Evolutionary conservation across 768 basidiomycete genomes (phyloP), one percentile per base, ranked within the genome.

Genomic region (Daedalea quercina): DNA sequence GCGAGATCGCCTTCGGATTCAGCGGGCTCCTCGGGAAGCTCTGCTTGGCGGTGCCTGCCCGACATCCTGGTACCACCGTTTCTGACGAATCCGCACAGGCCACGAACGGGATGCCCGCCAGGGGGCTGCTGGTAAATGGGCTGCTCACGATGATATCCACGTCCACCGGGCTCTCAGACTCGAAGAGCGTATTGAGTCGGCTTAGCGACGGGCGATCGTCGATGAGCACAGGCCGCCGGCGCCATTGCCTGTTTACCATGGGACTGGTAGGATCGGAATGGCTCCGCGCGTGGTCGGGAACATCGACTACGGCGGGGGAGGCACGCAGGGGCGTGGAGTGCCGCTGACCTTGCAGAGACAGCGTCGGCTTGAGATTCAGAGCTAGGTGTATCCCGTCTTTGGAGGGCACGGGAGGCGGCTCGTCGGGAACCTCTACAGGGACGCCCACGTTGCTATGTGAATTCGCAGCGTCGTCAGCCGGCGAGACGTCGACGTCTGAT

Each of bases 1-100:
- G 50, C 86, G 84, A 35, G n/a, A n/a, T n/a, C 72, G 68, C 51
- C 85, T 82, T 35, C 83, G 63, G 22, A 80, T 56, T 89, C 79
- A 46, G 82, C 77, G 6, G 76, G 71, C 9, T 55, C 63, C 62
- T 82, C 79, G 50, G 73, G 70, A 6, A 81, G 76, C 23, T 75
- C 78, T 20, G n/a, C 31, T 19, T 34, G 6, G 24, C 12, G 2
- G 6, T 31, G 9, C 20, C 19, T 2, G 13, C 20, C 13, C 33
- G 47, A 17, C 31, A 35, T 9, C n/a, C 47, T 6, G 19, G 42
- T 13, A 26, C 26, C 19, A 28, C 15, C 1, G 37, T 47, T n/a
- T 52, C 26, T 8, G 56, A 54, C 13, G 51, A 31, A 46, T 56
- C 58, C 9, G 57, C 55, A 37, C 57, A 54, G 25, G 61, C 28